Conservation (phyloP, 257 asterid species). For the Nicotiana noctiflora region DNA sequence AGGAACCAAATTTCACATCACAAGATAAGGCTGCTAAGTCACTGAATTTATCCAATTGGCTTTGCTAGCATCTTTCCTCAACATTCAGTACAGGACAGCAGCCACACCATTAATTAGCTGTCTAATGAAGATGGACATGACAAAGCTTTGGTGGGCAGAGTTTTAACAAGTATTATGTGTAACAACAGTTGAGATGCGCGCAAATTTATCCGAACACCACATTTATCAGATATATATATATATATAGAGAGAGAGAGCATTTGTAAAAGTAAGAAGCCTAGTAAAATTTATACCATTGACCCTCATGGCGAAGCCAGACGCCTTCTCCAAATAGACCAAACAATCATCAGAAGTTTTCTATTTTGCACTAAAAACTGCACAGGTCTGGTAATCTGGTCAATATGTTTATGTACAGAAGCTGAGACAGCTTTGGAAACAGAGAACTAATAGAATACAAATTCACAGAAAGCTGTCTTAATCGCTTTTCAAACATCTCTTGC, state of each 20-base stretch:
- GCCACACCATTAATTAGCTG: neutral
- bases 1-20: neutral
- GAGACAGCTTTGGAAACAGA: neutral
- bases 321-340: neutral
- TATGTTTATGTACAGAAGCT: slow-evolving; percentile 4
- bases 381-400: neutral
- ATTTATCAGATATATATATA: neutral
- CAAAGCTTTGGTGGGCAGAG: neutral
- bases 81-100: neutral
- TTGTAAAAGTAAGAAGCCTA: neutral
- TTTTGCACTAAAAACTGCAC: neutral
- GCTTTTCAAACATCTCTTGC: neutral
- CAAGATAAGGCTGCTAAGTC: neutral
- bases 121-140: neutral
- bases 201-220: neutral
- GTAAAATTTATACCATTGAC: neutral
- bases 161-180: neutral
- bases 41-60: neutral
- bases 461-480: neutral
- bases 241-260: neutral
- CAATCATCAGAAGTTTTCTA: neutral
- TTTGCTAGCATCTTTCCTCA: neutral
- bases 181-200: neutral
- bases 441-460: neutral
- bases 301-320: neutral